Evolutionary conservation across 2,329 filamentous ascomycete genomes (phyloP).

Genomic region (Fonsecaea pedrosoi): DNA sequence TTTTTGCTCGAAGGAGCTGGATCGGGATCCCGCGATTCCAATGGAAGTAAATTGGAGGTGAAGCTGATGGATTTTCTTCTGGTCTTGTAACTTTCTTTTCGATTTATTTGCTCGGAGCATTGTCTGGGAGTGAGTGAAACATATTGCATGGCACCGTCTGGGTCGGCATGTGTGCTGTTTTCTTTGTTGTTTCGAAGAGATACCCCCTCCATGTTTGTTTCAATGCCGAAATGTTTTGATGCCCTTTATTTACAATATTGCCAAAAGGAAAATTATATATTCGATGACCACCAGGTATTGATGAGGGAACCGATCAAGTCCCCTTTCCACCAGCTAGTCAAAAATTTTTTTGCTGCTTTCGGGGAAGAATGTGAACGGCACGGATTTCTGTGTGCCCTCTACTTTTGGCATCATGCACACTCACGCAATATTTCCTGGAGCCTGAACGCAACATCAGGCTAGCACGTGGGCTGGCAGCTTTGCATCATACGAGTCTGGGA

Average conservation of each 20-base stretch:
- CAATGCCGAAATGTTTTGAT: background rate
- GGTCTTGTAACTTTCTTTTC: background rate
- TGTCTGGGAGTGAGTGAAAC: background rate
- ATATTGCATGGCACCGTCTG: slow-evolving; percentile 1
- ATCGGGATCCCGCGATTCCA: background rate
- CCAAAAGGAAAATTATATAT: background rate
- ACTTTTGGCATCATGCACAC: slow-evolving; percentile 4
- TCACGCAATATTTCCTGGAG: background rate
- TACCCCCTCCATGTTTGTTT: slow-evolving; percentile 7
- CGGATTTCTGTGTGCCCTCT: background rate
- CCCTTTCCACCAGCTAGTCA: background rate
- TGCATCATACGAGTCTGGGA: slow-evolving; percentile 9
- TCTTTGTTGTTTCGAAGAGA: slow-evolving; percentile 11
- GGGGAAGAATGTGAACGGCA: background rate
- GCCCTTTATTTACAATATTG: background rate
- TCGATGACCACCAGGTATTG: background rate
- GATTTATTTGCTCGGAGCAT: background rate
- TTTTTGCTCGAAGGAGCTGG: background rate
- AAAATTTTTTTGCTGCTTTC: too few relatives aligned
- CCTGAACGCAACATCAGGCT: slow-evolving; percentile 4
- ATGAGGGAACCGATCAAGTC: background rate
- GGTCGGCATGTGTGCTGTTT: slow-evolving; percentile 9
- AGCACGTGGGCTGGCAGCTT: slow-evolving; percentile 22
- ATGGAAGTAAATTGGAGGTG: background rate
- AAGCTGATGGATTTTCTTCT: background rate